Base-by-base conservation (phyloP, 2,329 filamentous ascomycete genomes). In the Annulohypoxylon truncatum region DNA sequence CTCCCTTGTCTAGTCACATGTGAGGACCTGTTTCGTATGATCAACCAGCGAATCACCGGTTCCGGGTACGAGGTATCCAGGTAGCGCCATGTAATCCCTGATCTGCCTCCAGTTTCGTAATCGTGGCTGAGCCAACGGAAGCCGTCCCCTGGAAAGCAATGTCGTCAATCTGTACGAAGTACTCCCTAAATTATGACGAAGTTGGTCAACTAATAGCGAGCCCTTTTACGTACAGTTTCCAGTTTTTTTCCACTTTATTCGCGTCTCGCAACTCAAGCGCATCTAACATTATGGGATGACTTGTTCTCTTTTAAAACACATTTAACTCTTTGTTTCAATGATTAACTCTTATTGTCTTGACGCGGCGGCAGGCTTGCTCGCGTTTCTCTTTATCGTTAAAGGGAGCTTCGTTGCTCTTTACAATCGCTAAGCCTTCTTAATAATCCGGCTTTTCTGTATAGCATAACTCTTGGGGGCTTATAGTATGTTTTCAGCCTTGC, bases 401-500 rank as follows among this genome's bases (percentile, higher is more conserved):
- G 46, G 46, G 56, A 61, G 42, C 55, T 65, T 18, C 29, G 22
- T 54, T 28, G 13, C 46, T 57, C 12, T 54, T 56, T 54, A 26
- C 55, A 62, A 62, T 35, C 59, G 64, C 18, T 38, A 38, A 31
- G 55, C 69, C 10, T 64, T 64, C 65, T 42, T 64, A 20, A 54
- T 22, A 66, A 46, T 10, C 35, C 35, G 10, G 35, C 67, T 71
- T 50, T 47, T 71, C 29, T 66, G 46, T 52, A 31, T 53, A 48
- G 51, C 44, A 18, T 51, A 42, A 42, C 38, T 18, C 48, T 51
- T n/a, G n/a, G 47, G 29, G 46, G 20, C 26, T 52, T 54, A 42
- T 59, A 70, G 33, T 20, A 70, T 71, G 66, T 61, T 59, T 55
- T 59, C 24, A 28, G 13, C 12, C 9, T 13, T 63, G 26, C 53